phyloP scores from a whole-genome alignment of 1,139 yeast genomes.

The Yamadazyma friedrichii region DNA sequence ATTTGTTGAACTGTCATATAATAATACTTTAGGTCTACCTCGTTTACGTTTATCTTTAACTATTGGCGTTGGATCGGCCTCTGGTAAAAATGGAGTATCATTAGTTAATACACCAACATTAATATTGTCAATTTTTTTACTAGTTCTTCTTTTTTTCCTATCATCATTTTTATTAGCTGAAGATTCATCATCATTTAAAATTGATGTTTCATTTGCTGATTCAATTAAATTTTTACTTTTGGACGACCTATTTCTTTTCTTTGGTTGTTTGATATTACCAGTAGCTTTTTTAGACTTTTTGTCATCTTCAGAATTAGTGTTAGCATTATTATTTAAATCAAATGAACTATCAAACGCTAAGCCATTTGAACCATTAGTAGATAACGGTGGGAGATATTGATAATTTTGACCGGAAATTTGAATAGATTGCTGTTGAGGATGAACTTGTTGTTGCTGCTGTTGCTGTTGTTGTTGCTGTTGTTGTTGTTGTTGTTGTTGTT shows the following conservation, averaged over 20 bases:
- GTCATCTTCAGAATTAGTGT: too few species aligned
- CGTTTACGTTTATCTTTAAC: conserved; percentile 31
- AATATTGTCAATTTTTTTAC: background rate
- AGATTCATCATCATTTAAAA: background rate
- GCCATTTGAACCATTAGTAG: too few species aligned
- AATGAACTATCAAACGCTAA: too few species aligned
- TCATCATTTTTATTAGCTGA: background rate
- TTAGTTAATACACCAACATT: background rate
- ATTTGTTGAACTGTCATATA: conserved; percentile 42
- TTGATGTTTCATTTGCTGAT: background rate
- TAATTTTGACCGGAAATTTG: background rate
- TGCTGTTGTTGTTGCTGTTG: background rate
- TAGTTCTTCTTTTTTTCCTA: conserved; percentile 2
- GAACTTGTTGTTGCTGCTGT: background rate
- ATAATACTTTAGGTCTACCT: conserved; percentile 46
- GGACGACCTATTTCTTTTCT: background rate
- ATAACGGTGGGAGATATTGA: background rate
- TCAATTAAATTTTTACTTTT: background rate
- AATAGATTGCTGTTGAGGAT: background rate
- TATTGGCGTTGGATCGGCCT: background rate
- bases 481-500: background rate
- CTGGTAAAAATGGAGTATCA: background rate
- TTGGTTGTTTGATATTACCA: background rate
- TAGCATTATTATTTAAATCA: too few species aligned
- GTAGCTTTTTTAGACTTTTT: too few species aligned